These are phyloP conservation scores for Ormosia semicastrata DNA, from an alignment of 306 rosid genomes.

Conservation along the genomic window DNA sequence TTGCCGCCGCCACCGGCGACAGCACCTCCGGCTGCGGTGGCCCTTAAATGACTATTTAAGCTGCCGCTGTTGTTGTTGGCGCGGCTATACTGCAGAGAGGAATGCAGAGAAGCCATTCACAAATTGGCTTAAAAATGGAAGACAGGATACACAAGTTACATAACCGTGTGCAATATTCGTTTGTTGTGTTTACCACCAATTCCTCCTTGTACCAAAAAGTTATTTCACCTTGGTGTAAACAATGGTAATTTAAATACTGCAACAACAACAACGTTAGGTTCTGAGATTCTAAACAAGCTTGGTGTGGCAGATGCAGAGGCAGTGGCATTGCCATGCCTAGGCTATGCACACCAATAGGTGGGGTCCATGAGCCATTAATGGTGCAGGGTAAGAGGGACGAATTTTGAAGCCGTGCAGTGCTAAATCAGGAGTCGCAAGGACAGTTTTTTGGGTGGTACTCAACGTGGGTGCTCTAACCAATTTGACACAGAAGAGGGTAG, in stretches of 20 bases:
- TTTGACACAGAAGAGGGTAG: neutral
- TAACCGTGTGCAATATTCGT: neutral
- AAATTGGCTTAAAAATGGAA: neutral
- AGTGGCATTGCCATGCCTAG: neutral
- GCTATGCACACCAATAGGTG: neutral
- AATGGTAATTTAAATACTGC: neutral
- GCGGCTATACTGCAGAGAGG: constrained; percentile 55
- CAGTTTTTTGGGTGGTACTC: constrained; percentile 20
- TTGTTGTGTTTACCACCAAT: neutral
- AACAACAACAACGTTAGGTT: neutral
- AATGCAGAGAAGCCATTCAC: neutral
- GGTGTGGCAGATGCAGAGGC: neutral
- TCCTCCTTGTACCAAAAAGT: neutral
- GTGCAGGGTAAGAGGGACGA: neutral
- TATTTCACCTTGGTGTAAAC: neutral
- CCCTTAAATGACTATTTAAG: constrained; percentile 34
- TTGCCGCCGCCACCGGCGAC: constrained; percentile 42
- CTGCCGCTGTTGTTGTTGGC: constrained; percentile 25
- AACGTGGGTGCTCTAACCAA: neutral
- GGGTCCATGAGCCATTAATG: constrained; percentile 31
- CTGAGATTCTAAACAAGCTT: no score
- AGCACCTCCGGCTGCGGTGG: neutral
- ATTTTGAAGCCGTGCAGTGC: neutral
- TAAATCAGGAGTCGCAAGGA: neutral
- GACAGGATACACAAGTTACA: neutral